phyloP scores from a whole-genome alignment of 2,329 filamentous ascomycete genomes.

The Neofusicoccum cordaticola region DNA sequence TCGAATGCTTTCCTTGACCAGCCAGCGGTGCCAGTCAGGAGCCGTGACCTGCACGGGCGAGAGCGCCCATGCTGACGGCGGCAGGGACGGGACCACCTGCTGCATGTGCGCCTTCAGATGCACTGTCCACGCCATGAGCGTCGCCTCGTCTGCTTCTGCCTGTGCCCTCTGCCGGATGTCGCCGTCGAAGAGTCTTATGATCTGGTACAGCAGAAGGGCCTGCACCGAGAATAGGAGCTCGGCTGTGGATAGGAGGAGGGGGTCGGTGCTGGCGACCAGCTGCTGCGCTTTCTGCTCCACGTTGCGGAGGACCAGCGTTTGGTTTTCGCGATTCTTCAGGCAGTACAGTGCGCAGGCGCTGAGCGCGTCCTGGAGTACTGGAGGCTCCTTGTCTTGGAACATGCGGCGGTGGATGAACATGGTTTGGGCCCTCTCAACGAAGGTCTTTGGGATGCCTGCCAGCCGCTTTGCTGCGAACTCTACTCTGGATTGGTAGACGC shows the following conservation, averaged over 20 bases:
- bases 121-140: constrained; percentile 24
- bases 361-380: constrained; percentile 21
- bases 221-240: constrained; percentile 24
- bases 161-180: constrained; percentile 23
- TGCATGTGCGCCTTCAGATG: constrained; percentile 18
- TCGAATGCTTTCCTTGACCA: constrained; percentile 31
- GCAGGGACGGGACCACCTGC: not conserved
- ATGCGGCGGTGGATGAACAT: constrained; percentile 21
- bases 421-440: constrained; percentile 19
- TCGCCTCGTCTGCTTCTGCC: constrained; percentile 24
- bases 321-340: constrained; percentile 17
- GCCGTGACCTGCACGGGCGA: constrained; percentile 2
- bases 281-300: constrained; percentile 19
- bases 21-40: constrained; percentile 24
- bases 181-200: constrained; percentile 29
- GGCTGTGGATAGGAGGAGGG: not conserved
- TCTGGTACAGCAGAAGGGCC: constrained; percentile 27
- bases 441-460: constrained; percentile 18
- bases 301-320: constrained; percentile 19
- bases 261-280: constrained; percentile 18
- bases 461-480: constrained; percentile 17
- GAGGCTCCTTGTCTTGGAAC: constrained; percentile 18
- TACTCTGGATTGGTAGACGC: constrained; percentile 10
- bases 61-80: not conserved
- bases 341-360: constrained; percentile 22